Conservation (phyloP, 2,329 filamentous ascomycete species). For the Apiospora hydei region DNA sequence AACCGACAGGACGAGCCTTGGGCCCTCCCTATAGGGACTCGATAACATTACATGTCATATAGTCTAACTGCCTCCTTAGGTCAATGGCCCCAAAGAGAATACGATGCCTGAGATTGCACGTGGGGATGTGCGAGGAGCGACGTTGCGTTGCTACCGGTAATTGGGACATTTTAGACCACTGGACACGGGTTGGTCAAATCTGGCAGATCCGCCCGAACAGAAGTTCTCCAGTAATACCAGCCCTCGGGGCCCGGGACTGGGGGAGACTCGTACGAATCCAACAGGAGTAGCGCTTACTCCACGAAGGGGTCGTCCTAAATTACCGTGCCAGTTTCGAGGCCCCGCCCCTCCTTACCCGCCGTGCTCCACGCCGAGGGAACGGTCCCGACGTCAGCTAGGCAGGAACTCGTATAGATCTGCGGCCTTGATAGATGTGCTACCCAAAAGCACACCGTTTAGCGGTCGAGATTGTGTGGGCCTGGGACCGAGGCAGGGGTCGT, state of each 20-base stretch:
- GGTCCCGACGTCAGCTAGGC: not conserved
- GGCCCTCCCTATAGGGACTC: not conserved
- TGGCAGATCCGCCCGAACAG: not conserved
- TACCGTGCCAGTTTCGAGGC: slow-evolving; percentile 6
- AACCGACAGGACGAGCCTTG: not conserved
- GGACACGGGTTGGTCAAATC: not conserved
- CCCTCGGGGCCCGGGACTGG: not conserved
- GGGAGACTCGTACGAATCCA: slow-evolving; percentile 5
- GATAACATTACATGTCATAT: not conserved
- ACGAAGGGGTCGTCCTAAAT: not conserved
- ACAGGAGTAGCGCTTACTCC: slow-evolving; percentile 3
- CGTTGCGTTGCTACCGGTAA: slow-evolving; percentile 8
- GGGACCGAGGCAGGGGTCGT: not conserved
- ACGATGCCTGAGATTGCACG: slow-evolving; percentile 13
- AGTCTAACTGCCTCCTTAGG: not conserved
- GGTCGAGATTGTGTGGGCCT: not conserved
- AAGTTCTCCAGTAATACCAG: not conserved
- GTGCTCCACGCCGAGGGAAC: slow-evolving; percentile 12
- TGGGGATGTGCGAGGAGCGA: not conserved
- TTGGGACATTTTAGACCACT: not conserved
- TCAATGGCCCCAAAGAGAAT: not conserved
- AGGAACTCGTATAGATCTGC: slow-evolving; percentile 2
- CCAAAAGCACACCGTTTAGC: not conserved
- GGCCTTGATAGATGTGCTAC: not conserved
- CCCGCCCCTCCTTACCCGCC: slow-evolving; percentile 4